Evolutionary conservation across 2,329 filamentous ascomycete species (phyloP), one percentile per base, ranked within the genome.

Genomic region (Exserohilum turcica): DNA sequence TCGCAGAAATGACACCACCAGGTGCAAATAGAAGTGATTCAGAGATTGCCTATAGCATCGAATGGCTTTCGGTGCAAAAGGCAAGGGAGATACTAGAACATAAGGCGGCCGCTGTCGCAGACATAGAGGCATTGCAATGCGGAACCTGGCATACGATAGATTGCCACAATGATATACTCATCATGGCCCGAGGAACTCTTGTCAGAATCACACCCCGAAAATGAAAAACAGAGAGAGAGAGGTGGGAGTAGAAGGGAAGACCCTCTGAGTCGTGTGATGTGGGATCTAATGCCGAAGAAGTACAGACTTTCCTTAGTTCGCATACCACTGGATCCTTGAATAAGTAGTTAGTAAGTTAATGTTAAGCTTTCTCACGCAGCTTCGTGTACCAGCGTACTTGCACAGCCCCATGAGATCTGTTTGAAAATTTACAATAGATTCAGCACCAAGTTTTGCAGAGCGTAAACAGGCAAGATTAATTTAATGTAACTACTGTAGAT

Each of bases 1-100:
- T 19, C n/a, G 32, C 31, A 35, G 19, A 47, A 36, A 37, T 28
- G 5, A 13, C 28, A 27, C 15, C n/a, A 31, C 6, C 24, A 39
- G 13, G 13, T 35, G 29, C 38, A 37, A 32, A 45, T 27, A 19
- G 15, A 27, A 19, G 21, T 27, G 32, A 45, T 21, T 39, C 2
- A 40, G 43, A 48, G 29, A 21, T 48, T 42, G 28, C n/a, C 6
- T 54, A 57, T 29, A 40, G 35, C 35, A 54, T 54, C 46, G 43
- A 52, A 52, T 52, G 43, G 44, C 39, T 58, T 42, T 36, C 35
- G 37, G 48, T 28, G 1, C 39, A 58, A 43, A 42, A 54, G 37
- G 51, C 37, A 18, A 49, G 7, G 13, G 18, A 28, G 24, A 15
- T 57, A 4, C 27, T 48, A 32, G 38, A 51, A 31, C 15, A 51